These are phyloP conservation scores for Rhizophora mangle DNA, from an alignment of 345 rosid genomes.

Conservation along the genomic window DNA sequence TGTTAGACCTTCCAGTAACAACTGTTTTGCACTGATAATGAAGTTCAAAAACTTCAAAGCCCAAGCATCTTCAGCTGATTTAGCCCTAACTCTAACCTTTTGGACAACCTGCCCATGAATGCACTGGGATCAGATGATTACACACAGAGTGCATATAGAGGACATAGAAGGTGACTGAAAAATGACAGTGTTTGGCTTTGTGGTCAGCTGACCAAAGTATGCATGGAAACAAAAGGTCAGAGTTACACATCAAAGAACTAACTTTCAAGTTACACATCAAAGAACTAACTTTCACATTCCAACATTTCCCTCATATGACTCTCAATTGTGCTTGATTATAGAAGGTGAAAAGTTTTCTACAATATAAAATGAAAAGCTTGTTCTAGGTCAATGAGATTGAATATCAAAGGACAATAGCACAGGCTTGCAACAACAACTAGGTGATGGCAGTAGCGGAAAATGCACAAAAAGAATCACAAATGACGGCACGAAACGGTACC, in stretches of 20 bases:
- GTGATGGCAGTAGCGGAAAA: background rate
- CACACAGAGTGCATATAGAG: background rate
- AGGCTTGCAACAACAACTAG: background rate
- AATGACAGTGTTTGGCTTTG: background rate
- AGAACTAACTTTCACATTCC: too few relatives aligned
- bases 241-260: too few relatives aligned
- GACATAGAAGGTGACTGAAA: background rate
- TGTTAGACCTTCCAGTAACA: constrained; percentile 64
- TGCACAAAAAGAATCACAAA: background rate
- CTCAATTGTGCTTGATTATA: too few relatives aligned
- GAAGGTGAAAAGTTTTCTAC: too few relatives aligned
- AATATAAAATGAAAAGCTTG: background rate
- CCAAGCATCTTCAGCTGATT: constrained; percentile 67
- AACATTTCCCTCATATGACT: too few relatives aligned
- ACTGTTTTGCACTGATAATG: constrained; percentile 58
- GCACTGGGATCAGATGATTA: constrained; percentile 8
- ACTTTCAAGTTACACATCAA: too few relatives aligned
- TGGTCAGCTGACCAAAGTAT: background rate
- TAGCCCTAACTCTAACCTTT: constrained; percentile 43
- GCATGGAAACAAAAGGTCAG: background rate
- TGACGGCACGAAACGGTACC: constrained; percentile 32
- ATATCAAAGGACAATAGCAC: background rate
- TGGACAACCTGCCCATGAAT: constrained; percentile 44
- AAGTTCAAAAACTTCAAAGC: constrained; percentile 65
- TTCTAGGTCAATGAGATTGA: constrained; percentile 7